These are phyloP conservation scores for Neospora caninum DNA, from an alignment of 169 alveolate genomes.

Conservation along the genomic window DNA sequence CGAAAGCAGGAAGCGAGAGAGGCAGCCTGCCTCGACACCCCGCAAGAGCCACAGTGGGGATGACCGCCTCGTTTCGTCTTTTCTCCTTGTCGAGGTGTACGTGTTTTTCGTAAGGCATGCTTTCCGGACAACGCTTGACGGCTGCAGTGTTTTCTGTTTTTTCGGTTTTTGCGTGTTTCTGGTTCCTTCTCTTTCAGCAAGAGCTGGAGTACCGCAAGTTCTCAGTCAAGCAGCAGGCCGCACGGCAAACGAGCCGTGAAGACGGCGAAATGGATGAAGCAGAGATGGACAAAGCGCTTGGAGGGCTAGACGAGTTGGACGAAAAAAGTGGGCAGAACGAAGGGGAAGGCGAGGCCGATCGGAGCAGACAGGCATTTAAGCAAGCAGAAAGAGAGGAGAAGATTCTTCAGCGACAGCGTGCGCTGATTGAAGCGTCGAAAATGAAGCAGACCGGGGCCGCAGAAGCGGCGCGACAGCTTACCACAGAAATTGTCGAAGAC, in stretches of 20 bases:
- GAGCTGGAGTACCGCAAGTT: constrained; percentile 10
- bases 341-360: neutral
- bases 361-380: neutral
- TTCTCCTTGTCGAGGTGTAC: too few species aligned
- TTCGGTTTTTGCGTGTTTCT: neutral
- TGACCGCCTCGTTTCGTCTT: too few species aligned
- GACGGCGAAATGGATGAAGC: neutral
- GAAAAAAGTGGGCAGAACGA: neutral
- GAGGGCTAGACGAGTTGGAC: neutral
- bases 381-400: neutral
- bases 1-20: too few species aligned
- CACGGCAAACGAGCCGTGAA: neutral
- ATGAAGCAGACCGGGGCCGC: neutral
- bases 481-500: neutral
- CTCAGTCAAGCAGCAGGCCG: neutral
- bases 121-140: too few species aligned
- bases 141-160: too few species aligned
- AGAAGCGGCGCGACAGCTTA: neutral
- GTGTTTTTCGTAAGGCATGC: too few species aligned
- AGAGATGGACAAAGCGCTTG: neutral
- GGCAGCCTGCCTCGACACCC: too few species aligned
- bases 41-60: too few species aligned
- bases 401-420: neutral
- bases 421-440: neutral
- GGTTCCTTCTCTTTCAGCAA: neutral